Evolutionary conservation across 345 rosid species (phyloP), one percentile per base, ranked within the genome.

Genomic region (Gynandropsis gynandra): DNA sequence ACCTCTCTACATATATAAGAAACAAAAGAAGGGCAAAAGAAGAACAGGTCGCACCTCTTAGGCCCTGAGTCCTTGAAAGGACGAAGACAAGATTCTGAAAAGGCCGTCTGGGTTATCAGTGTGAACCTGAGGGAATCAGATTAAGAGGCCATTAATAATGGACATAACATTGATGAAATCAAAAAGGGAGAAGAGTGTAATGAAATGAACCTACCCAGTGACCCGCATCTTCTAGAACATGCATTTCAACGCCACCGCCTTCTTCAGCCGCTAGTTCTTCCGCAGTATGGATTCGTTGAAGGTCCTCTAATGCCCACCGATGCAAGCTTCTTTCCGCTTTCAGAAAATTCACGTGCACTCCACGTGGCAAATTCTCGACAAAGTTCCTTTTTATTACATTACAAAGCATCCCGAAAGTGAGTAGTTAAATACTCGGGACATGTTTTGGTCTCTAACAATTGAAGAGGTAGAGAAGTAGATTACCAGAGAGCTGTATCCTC

Each of bases 101-200:
- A 90, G 92, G 35, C 96, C 98, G 58, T 84, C 89, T 1, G 98
- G 98, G 49, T 90, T 90, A 74, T 87, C 98, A 0, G 96, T 74
- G 42, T 90, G 98, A 44, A 87, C 96, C 98, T 90, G 68, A 34
- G 54, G 1, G 9, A 8, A 42, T 17, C n/a, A n/a, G n/a, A n/a
- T n/a, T n/a, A n/a, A n/a, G n/a, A n/a, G n/a, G n/a, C n/a, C n/a
- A n/a, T n/a, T n/a, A n/a, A n/a, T n/a, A n/a, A n/a, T n/a, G n/a
- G n/a, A n/a, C n/a, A n/a, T n/a, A n/a, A n/a, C n/a, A n/a, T n/a
- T n/a, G n/a, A n/a, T n/a, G n/a, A n/a, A n/a, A n/a, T n/a, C n/a
- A n/a, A n/a, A n/a, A n/a, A n/a, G n/a, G n/a, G n/a, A n/a, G n/a
- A n/a, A n/a, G n/a, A n/a, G n/a, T n/a, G n/a, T n/a, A n/a, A n/a